Percentiles rank a stretch among this genome's conserved stretches.
phyloP scores from a whole-genome alignment of 306 rosid species.

The Cucurbita ficifolia region DNA sequence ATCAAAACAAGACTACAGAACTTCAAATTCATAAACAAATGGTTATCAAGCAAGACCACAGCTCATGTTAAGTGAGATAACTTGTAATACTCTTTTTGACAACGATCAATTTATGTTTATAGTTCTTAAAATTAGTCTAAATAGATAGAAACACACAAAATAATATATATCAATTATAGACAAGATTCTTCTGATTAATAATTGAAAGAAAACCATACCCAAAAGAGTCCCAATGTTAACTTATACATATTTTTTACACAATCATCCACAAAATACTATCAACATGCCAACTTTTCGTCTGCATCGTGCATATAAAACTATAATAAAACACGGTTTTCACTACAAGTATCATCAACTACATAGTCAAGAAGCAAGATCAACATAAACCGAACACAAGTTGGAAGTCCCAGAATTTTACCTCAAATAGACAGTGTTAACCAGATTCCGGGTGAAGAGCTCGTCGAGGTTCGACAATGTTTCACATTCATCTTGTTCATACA shows the following conservation, averaged over 20 bases:
- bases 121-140: background rate
- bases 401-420: background rate
- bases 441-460: conserved; percentile 13
- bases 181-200: background rate
- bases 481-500: conserved; percentile 22
- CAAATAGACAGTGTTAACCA: conserved; percentile 16
- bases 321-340: background rate
- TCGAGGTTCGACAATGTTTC: conserved; percentile 25
- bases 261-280: background rate
- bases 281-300: background rate
- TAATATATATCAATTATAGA: background rate
- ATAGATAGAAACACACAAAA: background rate
- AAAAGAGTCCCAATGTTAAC: background rate
- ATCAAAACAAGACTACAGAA: background rate
- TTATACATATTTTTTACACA: background rate
- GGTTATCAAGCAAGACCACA: background rate
- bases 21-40: background rate
- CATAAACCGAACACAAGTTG: background rate
- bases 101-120: background rate
- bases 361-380: background rate
- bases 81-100: background rate
- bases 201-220: background rate
- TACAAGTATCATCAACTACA: background rate
- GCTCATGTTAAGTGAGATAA: background rate
- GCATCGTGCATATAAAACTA: background rate